Evolutionary conservation across 2,329 filamentous ascomycete genomes (phyloP).

Genomic region (Davidsoniella neocaledoniae): DNA sequence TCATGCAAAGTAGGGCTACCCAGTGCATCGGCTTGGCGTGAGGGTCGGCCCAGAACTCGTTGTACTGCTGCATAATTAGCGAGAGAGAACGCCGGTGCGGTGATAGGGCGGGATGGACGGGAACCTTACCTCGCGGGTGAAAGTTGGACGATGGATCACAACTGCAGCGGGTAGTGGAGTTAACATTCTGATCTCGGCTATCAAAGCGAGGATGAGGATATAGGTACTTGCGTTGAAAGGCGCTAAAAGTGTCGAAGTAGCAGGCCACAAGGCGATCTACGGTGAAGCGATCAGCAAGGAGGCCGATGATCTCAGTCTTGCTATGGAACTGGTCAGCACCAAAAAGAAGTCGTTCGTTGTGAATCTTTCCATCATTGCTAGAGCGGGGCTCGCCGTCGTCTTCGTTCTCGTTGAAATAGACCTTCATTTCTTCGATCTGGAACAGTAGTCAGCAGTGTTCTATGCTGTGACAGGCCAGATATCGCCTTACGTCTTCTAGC

Average conservation of each 20-base stretch:
- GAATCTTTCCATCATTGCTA: conserved; percentile 15
- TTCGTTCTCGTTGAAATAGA: conserved; percentile 35
- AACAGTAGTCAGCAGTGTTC: background rate
- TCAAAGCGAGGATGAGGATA: background rate
- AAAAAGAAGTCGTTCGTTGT: conserved; percentile 27
- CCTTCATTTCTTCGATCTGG: conserved; percentile 42
- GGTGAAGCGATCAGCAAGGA: conserved; percentile 29
- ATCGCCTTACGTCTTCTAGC: conserved; percentile 34
- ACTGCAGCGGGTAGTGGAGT: conserved; percentile 21
- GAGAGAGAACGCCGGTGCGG: background rate
- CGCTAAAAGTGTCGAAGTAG: conserved; percentile 36
- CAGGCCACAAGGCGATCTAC: conserved; percentile 34
- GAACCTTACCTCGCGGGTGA: conserved; percentile 26
- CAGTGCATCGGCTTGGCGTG: conserved; percentile 25
- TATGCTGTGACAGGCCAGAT: conserved; percentile 2
- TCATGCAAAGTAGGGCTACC: conserved; percentile 35
- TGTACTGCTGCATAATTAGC: conserved; percentile 22
- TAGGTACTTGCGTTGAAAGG: conserved; percentile 29
- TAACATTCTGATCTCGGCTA: conserved; percentile 5
- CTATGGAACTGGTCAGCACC: conserved; percentile 23
- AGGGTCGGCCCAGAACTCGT: conserved; percentile 31
- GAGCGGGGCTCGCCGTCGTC: conserved; percentile 13
- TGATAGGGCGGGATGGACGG: background rate
- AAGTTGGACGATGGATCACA: conserved; percentile 35
- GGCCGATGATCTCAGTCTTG: conserved; percentile 29